phyloP scores from a whole-genome alignment of 2,329 filamentous ascomycete species.

The Colletotrichum liriopes region DNA sequence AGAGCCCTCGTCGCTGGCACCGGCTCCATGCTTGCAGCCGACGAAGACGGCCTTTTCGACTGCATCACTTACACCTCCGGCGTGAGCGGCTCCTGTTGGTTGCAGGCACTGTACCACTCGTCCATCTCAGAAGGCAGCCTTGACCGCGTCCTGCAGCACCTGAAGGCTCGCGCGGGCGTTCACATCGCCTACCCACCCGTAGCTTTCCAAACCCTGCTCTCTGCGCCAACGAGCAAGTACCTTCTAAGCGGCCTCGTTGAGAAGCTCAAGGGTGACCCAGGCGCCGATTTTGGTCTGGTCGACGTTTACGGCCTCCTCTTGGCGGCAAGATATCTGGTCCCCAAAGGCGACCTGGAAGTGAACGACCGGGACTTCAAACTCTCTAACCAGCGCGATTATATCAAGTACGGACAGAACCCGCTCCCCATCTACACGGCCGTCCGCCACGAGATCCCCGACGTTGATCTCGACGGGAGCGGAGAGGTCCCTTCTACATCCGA shows the following conservation, averaged over 20 bases:
- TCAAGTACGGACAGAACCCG: conserved; percentile 85
- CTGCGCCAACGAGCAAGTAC: conserved; percentile 93
- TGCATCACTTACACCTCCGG: conserved; percentile 96
- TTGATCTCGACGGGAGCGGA: conserved; percentile 61
- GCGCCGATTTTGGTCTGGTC: conserved; percentile 89
- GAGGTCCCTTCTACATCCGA: conserved; percentile 57
- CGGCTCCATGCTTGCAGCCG: conserved; percentile 86
- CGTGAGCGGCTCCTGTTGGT: conserved; percentile 96
- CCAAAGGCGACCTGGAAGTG: conserved; percentile 85
- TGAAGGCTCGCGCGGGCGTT: conserved; percentile 87
- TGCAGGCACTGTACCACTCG: conserved; percentile 90
- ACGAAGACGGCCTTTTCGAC: conserved; percentile 91
- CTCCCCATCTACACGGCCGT: conserved; percentile 97
- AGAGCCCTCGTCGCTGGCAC: conserved; percentile 92
- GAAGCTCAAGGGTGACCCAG: conserved; percentile 86
- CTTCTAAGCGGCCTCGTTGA: conserved; percentile 91
- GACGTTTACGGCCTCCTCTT: conserved; percentile 93
- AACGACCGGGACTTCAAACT: conserved; percentile 88
- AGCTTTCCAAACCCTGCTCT: conserved; percentile 85
- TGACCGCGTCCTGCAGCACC: conserved; percentile 81
- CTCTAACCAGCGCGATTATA: conserved; percentile 85
- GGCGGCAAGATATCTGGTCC: conserved; percentile 87
- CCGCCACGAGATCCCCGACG: conserved; percentile 90
- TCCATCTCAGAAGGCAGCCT: conserved; percentile 81
- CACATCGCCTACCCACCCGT: conserved; percentile 95